Evolutionary conservation across 2,329 filamentous ascomycete genomes (phyloP).

Genomic region (Epichloe scottii): DNA sequence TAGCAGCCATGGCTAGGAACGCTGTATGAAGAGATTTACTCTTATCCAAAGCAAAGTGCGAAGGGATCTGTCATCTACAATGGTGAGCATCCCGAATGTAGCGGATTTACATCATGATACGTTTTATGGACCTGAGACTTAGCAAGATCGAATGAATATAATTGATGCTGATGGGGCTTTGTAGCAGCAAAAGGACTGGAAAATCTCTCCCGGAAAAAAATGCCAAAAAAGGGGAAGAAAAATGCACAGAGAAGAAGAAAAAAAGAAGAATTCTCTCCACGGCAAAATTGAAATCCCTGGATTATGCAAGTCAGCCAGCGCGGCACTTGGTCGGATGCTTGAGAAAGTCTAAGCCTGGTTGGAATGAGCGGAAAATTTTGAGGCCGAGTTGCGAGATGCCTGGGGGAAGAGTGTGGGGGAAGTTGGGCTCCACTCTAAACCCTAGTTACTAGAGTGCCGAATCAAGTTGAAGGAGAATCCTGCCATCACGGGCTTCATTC

Average conservation of each 20-base stretch:
- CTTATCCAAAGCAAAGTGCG: constrained; percentile 4
- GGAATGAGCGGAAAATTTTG: not conserved
- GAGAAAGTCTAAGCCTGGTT: not conserved
- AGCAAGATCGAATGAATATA: constrained; percentile 12
- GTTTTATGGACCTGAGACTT: constrained; percentile 25
- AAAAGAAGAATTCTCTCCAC: too few species aligned
- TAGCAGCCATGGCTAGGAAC: constrained; percentile 3
- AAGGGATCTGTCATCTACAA: constrained; percentile 20
- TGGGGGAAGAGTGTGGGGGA: not conserved
- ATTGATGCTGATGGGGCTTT: not conserved
- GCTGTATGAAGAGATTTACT: not conserved
- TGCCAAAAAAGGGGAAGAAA: not conserved
- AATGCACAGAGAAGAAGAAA: not conserved
- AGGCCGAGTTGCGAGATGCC: not conserved
- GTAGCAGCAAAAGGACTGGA: not conserved
- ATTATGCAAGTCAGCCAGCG: not conserved
- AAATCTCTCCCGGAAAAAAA: not conserved
- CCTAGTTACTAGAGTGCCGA: too few species aligned
- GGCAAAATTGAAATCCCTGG: too few species aligned
- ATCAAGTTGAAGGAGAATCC: too few species aligned
- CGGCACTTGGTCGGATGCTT: not conserved
- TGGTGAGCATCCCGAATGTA: constrained; percentile 24
- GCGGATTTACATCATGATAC: constrained; percentile 22
- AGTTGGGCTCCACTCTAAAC: too few species aligned
- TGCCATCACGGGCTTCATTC: too few species aligned